Percentiles rank a stretch among this genome's conserved stretches.
Evolutionary conservation across 352 stramenopile genomes (phyloP).

Genomic region (Phytophthora syringae): DNA sequence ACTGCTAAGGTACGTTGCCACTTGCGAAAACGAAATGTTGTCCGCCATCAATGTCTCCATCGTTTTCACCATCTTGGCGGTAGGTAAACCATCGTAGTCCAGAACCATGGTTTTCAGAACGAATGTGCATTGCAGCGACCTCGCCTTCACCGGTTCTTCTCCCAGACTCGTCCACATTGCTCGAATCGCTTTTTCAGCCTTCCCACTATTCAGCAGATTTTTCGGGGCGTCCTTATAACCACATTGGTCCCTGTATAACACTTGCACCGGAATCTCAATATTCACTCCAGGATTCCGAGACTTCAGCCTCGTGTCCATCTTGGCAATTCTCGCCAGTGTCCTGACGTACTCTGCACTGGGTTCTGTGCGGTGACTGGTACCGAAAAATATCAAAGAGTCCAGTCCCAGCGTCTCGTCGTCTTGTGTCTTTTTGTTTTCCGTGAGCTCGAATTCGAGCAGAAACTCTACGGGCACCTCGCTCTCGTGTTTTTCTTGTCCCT

Average conservation of each 20-base stretch:
- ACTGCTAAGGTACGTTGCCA: not conserved
- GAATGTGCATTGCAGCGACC: conserved; percentile 3
- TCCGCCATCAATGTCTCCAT: not conserved
- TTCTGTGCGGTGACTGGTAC: not conserved
- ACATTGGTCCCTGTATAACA: not conserved
- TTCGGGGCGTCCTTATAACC: not conserved
- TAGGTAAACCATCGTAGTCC: not conserved
- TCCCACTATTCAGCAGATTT: not conserved
- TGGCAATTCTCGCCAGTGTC: conserved; percentile 7
- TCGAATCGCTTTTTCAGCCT: not conserved
- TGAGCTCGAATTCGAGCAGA: conserved; percentile 2
- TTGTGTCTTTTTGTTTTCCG: not conserved
- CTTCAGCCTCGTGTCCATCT: not conserved
- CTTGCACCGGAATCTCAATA: conserved; percentile 7
- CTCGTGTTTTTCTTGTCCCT: conserved; percentile 19
- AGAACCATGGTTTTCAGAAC: conserved; percentile 1
- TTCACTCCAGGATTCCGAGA: not conserved
- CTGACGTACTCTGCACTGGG: not conserved
- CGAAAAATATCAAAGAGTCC: conserved; percentile 5
- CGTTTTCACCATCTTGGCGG: not conserved
- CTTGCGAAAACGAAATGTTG: not conserved
- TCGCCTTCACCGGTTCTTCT: not conserved
- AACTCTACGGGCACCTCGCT: conserved; percentile 10
- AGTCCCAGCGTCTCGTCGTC: not conserved
- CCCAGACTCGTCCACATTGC: not conserved